These are phyloP conservation scores for Pachysandra terminalis DNA, from an alignment of 164 flowering plant species.

Conservation along the genomic window DNA sequence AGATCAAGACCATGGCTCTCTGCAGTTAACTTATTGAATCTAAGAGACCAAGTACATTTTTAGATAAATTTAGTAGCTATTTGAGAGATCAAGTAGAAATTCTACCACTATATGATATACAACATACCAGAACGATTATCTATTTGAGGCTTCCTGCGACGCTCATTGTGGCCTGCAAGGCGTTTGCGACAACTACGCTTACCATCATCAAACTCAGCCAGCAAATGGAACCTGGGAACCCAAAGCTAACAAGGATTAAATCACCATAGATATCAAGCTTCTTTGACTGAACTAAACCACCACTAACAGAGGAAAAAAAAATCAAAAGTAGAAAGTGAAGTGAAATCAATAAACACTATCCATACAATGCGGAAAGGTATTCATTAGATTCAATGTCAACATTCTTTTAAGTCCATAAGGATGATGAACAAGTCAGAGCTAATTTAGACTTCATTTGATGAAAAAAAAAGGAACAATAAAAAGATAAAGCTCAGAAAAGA, in stretches of 20 bases:
- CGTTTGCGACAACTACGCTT: conserved; percentile 78
- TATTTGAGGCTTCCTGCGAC: conserved; percentile 60
- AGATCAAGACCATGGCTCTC: too few species aligned
- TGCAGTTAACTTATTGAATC: background rate
- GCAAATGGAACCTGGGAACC: conserved; percentile 56
- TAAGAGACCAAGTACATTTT: background rate
- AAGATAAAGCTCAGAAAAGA: too few species aligned
- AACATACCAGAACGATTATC: conserved; percentile 38
- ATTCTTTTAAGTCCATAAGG: too few species aligned
- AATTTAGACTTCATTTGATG: background rate
- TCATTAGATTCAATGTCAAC: background rate
- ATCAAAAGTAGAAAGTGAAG: too few species aligned
- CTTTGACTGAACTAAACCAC: background rate
- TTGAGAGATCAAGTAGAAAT: too few species aligned
- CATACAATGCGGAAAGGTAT: background rate
- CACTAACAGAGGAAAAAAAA: too few species aligned
- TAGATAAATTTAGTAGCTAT: background rate
- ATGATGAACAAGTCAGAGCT: background rate
- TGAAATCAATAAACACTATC: too few species aligned
- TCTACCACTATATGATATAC: conserved; percentile 38
- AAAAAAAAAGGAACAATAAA: too few species aligned
- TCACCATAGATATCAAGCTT: background rate
- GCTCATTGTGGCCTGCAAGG: conserved; percentile 74
- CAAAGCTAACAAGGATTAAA: background rate
- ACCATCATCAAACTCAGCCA: conserved; percentile 69